Percentiles rank a stretch among this genome's conserved stretches.
These are phyloP conservation scores for Boletellus ananiceps DNA, from an alignment of 768 basidiomycete genomes.

Conservation along the genomic window DNA sequence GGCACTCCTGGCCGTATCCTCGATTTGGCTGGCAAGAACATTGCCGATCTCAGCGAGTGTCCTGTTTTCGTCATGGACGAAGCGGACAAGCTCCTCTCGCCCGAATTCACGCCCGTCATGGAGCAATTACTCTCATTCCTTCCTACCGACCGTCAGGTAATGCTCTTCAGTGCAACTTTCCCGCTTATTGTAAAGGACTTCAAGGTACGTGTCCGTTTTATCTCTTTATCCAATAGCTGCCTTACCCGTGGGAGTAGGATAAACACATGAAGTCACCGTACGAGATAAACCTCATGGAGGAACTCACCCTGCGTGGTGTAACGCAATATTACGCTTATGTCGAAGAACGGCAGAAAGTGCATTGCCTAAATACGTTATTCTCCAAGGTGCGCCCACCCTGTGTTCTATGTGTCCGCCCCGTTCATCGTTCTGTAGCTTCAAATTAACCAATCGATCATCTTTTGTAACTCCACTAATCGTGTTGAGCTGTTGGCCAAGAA, in stretches of 20 bases:
- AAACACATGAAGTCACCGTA: constrained; percentile 95
- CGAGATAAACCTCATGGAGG: constrained; percentile 99
- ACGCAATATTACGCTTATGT: constrained; percentile 99
- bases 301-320: constrained; percentile 96
- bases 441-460: constrained; percentile 99
- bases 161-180: constrained; percentile 99
- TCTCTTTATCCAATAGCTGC: neutral
- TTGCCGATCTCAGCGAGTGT: constrained; percentile 93
- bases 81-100: constrained; percentile 94
- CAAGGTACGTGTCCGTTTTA: constrained; percentile 52
- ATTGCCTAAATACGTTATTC: constrained; percentile 98
- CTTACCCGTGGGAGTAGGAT: constrained; percentile 48
- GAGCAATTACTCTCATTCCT: constrained; percentile 89
- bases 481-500: constrained; percentile 99
- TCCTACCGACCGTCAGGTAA: constrained; percentile 85
- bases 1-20: constrained; percentile 96
- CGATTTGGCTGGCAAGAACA: constrained; percentile 87
- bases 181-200: constrained; percentile 99
- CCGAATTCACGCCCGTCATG: constrained; percentile 98
- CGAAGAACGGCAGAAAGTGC: constrained; percentile 98
- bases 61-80: constrained; percentile 99
- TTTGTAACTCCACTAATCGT: constrained; percentile 99
- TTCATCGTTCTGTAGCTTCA: constrained; percentile 60
- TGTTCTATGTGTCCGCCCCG: neutral
- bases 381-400: constrained; percentile 63